A percentile compares a stretch with the other conserved stretches of the same genome.
Evolutionary conservation across 1,139 yeast genomes (phyloP).

Genomic region (Suhomyces chickasaworum): DNA sequence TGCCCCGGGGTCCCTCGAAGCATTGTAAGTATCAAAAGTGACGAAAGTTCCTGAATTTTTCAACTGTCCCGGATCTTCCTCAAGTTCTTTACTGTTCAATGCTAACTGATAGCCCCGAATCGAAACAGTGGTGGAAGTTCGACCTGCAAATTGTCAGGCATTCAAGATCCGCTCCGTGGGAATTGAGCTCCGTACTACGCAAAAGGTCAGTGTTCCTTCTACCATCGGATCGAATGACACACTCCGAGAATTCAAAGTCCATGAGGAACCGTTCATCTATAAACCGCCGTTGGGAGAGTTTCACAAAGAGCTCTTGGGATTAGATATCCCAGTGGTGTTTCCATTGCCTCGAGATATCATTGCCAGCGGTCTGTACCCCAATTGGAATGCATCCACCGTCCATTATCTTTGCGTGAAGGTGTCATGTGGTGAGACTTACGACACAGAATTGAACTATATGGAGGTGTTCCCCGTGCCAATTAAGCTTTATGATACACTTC

Average conservation of each 20-base stretch:
- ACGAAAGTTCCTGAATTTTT: slow-evolving; percentile 1
- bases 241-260: slow-evolving; percentile 35
- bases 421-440: slow-evolving; percentile 34
- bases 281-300: slow-evolving; percentile 42
- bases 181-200: slow-evolving; percentile 40
- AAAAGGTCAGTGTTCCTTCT: slow-evolving; percentile 42
- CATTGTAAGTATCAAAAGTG: slow-evolving; percentile 29
- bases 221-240: slow-evolving; percentile 47
- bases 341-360: slow-evolving; percentile 58
- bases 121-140: slow-evolving; percentile 44
- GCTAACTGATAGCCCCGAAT: slow-evolving; percentile 39
- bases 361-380: slow-evolving; percentile 43
- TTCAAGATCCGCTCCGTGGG: slow-evolving; percentile 42
- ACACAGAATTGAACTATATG: slow-evolving; percentile 32
- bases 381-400: slow-evolving; percentile 45
- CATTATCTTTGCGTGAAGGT: slow-evolving; percentile 41
- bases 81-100: not conserved
- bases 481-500: slow-evolving; percentile 53
- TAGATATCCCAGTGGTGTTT: slow-evolving; percentile 61
- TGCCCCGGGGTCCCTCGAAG: slow-evolving; percentile 68
- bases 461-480: slow-evolving; percentile 51
- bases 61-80: not conserved
- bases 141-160: slow-evolving; percentile 43
- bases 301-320: slow-evolving; percentile 45
- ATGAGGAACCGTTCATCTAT: slow-evolving; percentile 40